Percentiles rank a stretch among this genome's conserved stretches.
These are phyloP conservation scores for Starmerella stigmatis DNA, from an alignment of 805 yeast species.

Conservation along the genomic window DNA sequence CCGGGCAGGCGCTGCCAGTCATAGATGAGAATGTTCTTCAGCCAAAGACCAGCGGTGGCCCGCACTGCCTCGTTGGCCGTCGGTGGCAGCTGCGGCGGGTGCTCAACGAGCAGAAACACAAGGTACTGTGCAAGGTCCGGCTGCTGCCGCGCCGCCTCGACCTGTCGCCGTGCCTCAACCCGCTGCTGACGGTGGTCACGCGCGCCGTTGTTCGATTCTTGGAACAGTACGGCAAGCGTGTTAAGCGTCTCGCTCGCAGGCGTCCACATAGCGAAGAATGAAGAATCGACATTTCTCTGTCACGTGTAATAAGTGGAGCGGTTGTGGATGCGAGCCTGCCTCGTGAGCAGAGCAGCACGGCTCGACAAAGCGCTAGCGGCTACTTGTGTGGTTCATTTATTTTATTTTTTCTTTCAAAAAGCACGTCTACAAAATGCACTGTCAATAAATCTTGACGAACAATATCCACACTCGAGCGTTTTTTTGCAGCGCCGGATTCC, in stretches of 20 bases:
- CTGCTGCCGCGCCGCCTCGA: slow-evolving; percentile 56
- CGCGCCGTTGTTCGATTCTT: slow-evolving; percentile 44
- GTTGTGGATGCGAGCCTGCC: too few species aligned
- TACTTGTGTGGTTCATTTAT: too few species aligned
- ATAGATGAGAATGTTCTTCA: slow-evolving; percentile 60
- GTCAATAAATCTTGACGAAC: too few species aligned
- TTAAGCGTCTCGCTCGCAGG: slow-evolving; percentile 53
- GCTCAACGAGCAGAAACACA: slow-evolving; percentile 52
- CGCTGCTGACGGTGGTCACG: slow-evolving; percentile 23
- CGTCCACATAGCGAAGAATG: slow-evolving; percentile 39
- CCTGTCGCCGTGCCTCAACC: slow-evolving; percentile 54
- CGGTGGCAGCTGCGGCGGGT: slow-evolving; percentile 37
- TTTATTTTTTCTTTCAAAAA: too few species aligned
- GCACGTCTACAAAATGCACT: too few species aligned
- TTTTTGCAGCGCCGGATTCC: too few species aligned
- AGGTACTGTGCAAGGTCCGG: slow-evolving; percentile 77
- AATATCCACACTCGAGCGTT: too few species aligned
- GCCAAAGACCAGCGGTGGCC: slow-evolving; percentile 78
- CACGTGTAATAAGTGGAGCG: slow-evolving; percentile 2
- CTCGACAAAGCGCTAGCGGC: too few species aligned
- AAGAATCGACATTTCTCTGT: neutral
- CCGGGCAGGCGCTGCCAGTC: slow-evolving; percentile 29
- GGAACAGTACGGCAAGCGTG: slow-evolving; percentile 56
- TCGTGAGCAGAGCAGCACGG: too few species aligned
- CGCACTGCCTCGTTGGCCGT: slow-evolving; percentile 39